phyloP scores from a whole-genome alignment of 331 rosid genomes.

The Dryas integrifolia region DNA sequence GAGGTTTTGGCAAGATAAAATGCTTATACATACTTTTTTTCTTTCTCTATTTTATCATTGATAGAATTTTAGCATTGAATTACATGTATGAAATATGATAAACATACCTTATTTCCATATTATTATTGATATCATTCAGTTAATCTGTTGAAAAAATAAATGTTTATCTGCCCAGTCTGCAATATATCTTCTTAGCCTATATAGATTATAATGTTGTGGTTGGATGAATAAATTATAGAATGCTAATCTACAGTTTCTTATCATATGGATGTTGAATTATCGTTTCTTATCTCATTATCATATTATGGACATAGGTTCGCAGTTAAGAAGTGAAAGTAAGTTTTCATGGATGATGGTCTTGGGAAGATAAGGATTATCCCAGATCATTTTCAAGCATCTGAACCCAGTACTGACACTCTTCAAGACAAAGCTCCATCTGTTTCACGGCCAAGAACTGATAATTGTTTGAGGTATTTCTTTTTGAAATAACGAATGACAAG shows the following conservation, averaged over 20 bases:
- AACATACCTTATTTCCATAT: not conserved
- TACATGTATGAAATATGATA: not conserved
- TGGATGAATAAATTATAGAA: not conserved
- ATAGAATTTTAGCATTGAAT: not conserved
- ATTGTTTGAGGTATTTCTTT: constrained; percentile 50
- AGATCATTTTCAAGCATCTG: constrained; percentile 67
- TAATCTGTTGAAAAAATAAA: not conserved
- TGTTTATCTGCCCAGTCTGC: not conserved
- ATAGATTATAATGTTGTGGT: not conserved
- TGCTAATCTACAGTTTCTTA: not conserved
- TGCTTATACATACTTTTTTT: not conserved
- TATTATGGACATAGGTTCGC: constrained; percentile 13
- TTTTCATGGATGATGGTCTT: constrained; percentile 75
- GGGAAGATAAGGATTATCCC: constrained; percentile 60
- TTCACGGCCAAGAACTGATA: constrained; percentile 42
- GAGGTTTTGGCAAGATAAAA: not conserved
- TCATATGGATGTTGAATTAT: not conserved
- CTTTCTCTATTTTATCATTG: not conserved
- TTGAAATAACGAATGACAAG: constrained; percentile 9
- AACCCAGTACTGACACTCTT: constrained; percentile 43
- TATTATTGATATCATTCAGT: too few relatives aligned
- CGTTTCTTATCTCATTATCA: not conserved
- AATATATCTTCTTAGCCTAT: not conserved
- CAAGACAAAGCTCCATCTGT: constrained; percentile 40
- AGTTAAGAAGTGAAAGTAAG: constrained; percentile 21